Evolutionary conservation across 2,329 filamentous ascomycete genomes (phyloP).

Genomic region (Diaporthe ilicicola): DNA sequence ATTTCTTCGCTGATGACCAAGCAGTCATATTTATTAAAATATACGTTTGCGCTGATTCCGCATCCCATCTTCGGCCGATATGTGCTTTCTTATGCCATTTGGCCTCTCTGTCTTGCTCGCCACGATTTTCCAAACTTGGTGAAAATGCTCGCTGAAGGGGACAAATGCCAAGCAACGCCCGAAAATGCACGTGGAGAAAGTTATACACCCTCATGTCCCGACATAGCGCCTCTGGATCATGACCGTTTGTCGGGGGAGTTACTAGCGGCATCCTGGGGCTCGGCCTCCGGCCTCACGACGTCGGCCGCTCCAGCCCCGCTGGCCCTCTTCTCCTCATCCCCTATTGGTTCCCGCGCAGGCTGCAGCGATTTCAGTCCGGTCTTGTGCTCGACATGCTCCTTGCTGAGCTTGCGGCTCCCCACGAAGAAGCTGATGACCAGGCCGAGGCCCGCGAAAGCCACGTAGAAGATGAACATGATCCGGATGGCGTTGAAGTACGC

Average conservation of each 20-base stretch:
- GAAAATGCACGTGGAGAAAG: background rate
- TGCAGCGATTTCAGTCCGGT: constrained; percentile 59
- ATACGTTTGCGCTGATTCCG: background rate
- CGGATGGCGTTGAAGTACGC: constrained; percentile 60
- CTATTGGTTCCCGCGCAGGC: constrained; percentile 44
- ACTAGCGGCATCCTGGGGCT: background rate
- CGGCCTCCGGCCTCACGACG: background rate
- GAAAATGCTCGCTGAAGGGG: constrained; percentile 1
- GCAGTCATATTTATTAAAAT: background rate
- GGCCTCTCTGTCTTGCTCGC: background rate
- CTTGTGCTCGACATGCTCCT: constrained; percentile 65
- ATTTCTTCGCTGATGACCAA: background rate
- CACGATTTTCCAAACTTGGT: background rate
- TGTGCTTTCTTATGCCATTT: background rate
- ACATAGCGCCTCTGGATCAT: background rate
- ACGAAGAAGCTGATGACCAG: constrained; percentile 58
- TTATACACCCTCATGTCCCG: background rate
- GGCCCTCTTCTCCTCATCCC: constrained; percentile 36
- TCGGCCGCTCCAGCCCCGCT: background rate
- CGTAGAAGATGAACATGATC: constrained; percentile 67
- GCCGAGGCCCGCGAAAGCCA: constrained; percentile 56
- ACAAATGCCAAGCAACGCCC: background rate
- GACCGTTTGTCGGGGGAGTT: background rate
- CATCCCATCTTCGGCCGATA: background rate
- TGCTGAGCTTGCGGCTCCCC: constrained; percentile 59